Evolutionary conservation across 1,284 basidiomycete genomes (phyloP), one percentile per base, ranked within the genome.

Genomic region (Neonothopanus nambi): DNA sequence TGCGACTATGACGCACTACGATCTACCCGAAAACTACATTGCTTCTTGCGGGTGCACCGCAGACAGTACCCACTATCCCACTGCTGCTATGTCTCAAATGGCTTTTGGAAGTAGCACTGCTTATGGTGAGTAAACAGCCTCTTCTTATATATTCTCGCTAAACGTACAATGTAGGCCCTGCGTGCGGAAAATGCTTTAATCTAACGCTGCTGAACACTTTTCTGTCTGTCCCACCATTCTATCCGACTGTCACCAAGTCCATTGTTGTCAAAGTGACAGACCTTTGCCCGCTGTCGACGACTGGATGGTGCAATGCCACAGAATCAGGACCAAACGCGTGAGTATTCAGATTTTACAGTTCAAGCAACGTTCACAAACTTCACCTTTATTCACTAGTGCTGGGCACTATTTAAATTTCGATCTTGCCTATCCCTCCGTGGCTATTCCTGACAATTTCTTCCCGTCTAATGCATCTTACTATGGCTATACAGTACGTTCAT

Each of bases 161-260:
- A 51, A n/a, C 23, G 23, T 11, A 18, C 18, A 17, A 24, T 47
- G 23, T 43, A 75, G 76, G 76, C 5, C 82, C 87, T 37, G 78
- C 77, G 3, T 91, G 89, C 61, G 89, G 89, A 37, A 77, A 75
- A 52, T 91, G 89, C 74, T 91, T 91, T 69, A 85, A 85, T 46
- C 69, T 91, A 55, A 87, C 87, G 0, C 74, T 91, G 28, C 63
- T 89, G 45, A 83, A 89, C 61, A 82, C 87, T 5, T 83, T 84
- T 63, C 72, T 77, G 15, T 74, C 82, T 0, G 70, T 75, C 43
- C 89, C 89, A n/a, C 85, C 82, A 0, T 91, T 87, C 67, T 80
- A 79, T 61, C 87, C 87, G 1, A 63, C 78, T 33, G 71, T 72
- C n/a, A 70, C 75, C 15, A 87, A 82, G 51, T 85, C 78, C 40